Evolutionary conservation across 73 alveolate genomes (phyloP).

Genomic region (Uronychia binucleata): DNA sequence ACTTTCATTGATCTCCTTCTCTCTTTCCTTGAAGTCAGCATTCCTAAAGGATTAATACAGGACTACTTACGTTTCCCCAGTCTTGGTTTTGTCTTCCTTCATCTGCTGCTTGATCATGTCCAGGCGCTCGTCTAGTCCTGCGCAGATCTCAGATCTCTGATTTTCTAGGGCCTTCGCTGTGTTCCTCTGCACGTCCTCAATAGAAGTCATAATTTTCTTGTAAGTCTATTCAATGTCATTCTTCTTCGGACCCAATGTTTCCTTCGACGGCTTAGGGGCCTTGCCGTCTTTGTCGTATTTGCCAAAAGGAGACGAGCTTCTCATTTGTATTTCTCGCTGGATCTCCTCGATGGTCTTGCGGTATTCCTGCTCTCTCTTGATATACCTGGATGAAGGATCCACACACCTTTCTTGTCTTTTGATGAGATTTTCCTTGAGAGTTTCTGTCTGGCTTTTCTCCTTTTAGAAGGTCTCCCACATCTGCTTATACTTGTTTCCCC

Average conservation of each 20-base stretch:
- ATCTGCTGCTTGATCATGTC: constrained; percentile 46
- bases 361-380: constrained; percentile 82
- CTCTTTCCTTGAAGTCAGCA: constrained; percentile 63
- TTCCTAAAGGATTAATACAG: not conserved
- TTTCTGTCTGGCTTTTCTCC: constrained; percentile 50
- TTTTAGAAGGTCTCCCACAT: constrained; percentile 42
- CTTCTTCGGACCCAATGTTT: constrained; percentile 21
- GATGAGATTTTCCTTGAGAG: constrained; percentile 54
- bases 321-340: constrained; percentile 47
- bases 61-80: constrained; percentile 33
- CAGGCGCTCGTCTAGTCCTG: constrained; percentile 39
- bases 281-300: constrained; percentile 33
- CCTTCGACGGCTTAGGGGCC: not conserved
- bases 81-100: constrained; percentile 52
- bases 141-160: constrained; percentile 52
- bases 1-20: constrained; percentile 65
- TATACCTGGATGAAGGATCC: constrained; percentile 45
- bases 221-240: constrained; percentile 26
- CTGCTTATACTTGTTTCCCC: constrained; percentile 62
- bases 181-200: constrained; percentile 22
- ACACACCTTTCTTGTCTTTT: constrained; percentile 55
- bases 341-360: constrained; percentile 78
- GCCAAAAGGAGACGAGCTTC: constrained; percentile 47
- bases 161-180: constrained; percentile 44
- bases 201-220: constrained; percentile 29